Conservation (phyloP, 2,329 filamentous ascomycete species). For the Talaromyces pinophilus region DNA sequence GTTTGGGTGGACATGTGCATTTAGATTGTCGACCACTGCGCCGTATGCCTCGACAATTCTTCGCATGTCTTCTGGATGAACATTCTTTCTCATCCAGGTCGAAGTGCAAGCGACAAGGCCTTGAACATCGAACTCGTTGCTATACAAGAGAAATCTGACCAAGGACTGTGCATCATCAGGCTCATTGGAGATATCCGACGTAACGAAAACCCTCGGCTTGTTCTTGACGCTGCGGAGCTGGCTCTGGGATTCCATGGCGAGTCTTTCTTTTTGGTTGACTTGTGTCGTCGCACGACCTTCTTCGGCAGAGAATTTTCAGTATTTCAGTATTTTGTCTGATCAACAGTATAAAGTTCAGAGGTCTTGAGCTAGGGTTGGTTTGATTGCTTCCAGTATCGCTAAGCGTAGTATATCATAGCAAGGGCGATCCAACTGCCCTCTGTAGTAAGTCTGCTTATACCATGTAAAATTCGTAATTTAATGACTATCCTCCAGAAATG, state of each 20-base stretch:
- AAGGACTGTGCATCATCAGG: neutral
- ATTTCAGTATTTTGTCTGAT: too few relatives aligned
- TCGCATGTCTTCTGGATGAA: neutral
- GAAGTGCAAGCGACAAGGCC: neutral
- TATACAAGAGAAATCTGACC: neutral
- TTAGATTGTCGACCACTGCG: neutral
- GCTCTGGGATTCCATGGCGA: neutral
- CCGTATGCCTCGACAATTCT: neutral
- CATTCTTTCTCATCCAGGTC: neutral
- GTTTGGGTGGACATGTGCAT: neutral
- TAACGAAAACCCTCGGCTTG: neutral
- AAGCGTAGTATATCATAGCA: too few relatives aligned
- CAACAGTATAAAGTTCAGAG: too few relatives aligned
- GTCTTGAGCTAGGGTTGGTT: too few relatives aligned
- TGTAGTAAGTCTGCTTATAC: too few relatives aligned
- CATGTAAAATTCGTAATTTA: too few relatives aligned
- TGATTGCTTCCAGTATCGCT: too few relatives aligned
- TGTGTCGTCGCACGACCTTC: neutral
- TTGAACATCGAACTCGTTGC: neutral
- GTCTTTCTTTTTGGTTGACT: neutral
- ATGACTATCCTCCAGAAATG: too few relatives aligned
- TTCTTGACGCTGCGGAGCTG: neutral
- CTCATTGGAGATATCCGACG: neutral
- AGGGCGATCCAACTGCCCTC: too few relatives aligned
- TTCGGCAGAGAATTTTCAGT: neutral